Evolutionary conservation across 495 filamentous ascomycete genomes (phyloP).

Genomic region (Letharia columbiana): DNA sequence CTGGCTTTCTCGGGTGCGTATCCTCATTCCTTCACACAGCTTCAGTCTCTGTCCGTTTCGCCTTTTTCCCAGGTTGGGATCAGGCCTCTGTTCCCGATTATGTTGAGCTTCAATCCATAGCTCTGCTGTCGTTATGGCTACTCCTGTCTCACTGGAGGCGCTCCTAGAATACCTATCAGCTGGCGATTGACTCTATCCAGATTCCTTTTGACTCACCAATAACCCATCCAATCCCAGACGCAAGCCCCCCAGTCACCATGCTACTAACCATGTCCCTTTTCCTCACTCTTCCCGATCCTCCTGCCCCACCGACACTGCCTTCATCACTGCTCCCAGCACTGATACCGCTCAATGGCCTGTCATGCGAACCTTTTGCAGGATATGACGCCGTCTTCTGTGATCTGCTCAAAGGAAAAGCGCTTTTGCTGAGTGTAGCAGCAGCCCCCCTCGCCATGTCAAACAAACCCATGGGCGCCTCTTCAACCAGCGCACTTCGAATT

Average conservation of each 20-base stretch:
- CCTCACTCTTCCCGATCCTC: slow-evolving; percentile 45
- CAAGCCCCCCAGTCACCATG: slow-evolving; percentile 65
- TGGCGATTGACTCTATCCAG: neutral
- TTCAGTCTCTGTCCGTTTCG: neutral
- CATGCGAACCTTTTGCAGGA: neutral
- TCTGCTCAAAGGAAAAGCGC: slow-evolving; percentile 45
- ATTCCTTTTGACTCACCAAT: slow-evolving; percentile 45
- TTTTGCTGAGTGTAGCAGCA: slow-evolving; percentile 61
- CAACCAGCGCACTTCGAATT: slow-evolving; percentile 34
- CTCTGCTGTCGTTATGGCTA: neutral
- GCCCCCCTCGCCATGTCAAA: slow-evolving; percentile 88
- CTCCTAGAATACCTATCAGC: slow-evolving; percentile 10
- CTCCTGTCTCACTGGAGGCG: slow-evolving; percentile 16
- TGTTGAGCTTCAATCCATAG: neutral
- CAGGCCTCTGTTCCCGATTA: neutral
- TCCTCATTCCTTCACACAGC: neutral
- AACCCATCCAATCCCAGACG: slow-evolving; percentile 79
- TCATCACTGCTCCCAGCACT: slow-evolving; percentile 25
- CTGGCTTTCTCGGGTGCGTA: neutral
- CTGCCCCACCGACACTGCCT: slow-evolving; percentile 30
- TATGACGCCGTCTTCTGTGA: neutral
- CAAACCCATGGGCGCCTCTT: slow-evolving; percentile 85
- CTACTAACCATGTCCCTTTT: slow-evolving; percentile 74
- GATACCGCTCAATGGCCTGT: slow-evolving; percentile 21
- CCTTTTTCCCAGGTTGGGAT: neutral